A percentile compares a stretch with the other conserved stretches of the same genome.
phyloP scores from a whole-genome alignment of 2,329 filamentous ascomycete genomes.

The Colletotrichum tropicicola region DNA sequence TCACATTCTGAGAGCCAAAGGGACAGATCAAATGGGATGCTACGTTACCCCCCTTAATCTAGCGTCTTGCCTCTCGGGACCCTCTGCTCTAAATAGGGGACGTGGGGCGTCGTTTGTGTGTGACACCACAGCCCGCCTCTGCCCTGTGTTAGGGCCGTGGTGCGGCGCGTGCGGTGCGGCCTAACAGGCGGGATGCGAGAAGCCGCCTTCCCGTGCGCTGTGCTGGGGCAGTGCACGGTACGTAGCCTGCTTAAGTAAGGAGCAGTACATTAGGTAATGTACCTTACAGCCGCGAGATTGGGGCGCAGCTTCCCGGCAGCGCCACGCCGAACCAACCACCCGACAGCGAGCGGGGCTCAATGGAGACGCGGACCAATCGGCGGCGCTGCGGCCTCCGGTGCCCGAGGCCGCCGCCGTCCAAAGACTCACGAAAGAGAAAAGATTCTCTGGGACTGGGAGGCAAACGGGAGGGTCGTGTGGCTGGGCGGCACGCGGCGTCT shows the following conservation, averaged over 20 bases:
- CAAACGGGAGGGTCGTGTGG: too few species aligned
- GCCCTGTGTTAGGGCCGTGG: not conserved
- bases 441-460: not conserved
- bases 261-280: not conserved
- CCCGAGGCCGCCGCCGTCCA: slow-evolving; percentile 4
- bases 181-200: not conserved
- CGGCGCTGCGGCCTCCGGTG: not conserved
- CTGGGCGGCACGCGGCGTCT: too few species aligned
- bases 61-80: slow-evolving; percentile 2
- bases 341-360: not conserved
- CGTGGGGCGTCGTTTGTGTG: slow-evolving; percentile 7
- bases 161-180: not conserved
- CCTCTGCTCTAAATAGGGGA: slow-evolving; percentile 15
- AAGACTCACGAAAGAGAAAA: too few species aligned
- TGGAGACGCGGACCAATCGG: slow-evolving; percentile 9
- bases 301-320: slow-evolving; percentile 2
- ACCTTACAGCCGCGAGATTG: not conserved
- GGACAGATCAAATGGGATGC: not conserved
- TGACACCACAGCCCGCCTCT: slow-evolving; percentile 17
- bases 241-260: not conserved
- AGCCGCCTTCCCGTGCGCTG: not conserved
- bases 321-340: not conserved
- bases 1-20: not conserved
- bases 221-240: too few species aligned
- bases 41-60: slow-evolving; percentile 18